Conservation (phyloP, 345 rosid species). For the Iberis pinnata region DNA sequence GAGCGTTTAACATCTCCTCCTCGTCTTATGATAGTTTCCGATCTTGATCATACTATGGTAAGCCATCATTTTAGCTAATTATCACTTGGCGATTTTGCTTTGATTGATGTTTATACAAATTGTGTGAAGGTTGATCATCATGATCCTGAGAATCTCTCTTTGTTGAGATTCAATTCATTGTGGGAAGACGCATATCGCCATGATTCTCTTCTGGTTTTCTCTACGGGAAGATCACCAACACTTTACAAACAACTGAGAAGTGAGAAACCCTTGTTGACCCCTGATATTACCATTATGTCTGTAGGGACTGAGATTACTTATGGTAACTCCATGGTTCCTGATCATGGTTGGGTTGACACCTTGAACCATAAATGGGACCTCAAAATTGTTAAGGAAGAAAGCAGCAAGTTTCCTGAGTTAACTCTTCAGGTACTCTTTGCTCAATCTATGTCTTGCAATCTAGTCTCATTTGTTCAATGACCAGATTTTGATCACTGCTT, state of each 20-base stretch:
- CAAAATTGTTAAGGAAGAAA: constrained; percentile 60
- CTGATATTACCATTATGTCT: constrained; percentile 92
- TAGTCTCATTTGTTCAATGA: constrained; percentile 4
- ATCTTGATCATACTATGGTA: constrained; percentile 98
- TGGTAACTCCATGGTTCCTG: constrained; percentile 78
- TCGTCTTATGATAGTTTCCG: constrained; percentile 91
- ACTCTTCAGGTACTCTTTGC: constrained; percentile 63
- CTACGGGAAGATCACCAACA: constrained; percentile 92
- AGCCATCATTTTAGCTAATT: not conserved
- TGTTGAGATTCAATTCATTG: constrained; percentile 77
- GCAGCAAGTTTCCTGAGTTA: constrained; percentile 72
- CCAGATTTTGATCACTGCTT: constrained; percentile 5
- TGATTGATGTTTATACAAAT: not conserved
- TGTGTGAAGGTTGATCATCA: constrained; percentile 79
- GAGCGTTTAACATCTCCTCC: constrained; percentile 58
- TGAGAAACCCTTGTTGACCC: constrained; percentile 86
- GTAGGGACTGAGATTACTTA: constrained; percentile 98
- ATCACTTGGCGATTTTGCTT: not conserved
- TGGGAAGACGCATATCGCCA: constrained; percentile 80
- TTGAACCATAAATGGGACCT: constrained; percentile 82
- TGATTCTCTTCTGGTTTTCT: constrained; percentile 84
- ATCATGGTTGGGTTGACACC: constrained; percentile 82
- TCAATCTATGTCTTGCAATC: not conserved
- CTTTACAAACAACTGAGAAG: constrained; percentile 64
- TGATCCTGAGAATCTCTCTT: constrained; percentile 68